Conservation (phyloP, 1,284 basidiomycete species). For the Sparassis latifolia region DNA sequence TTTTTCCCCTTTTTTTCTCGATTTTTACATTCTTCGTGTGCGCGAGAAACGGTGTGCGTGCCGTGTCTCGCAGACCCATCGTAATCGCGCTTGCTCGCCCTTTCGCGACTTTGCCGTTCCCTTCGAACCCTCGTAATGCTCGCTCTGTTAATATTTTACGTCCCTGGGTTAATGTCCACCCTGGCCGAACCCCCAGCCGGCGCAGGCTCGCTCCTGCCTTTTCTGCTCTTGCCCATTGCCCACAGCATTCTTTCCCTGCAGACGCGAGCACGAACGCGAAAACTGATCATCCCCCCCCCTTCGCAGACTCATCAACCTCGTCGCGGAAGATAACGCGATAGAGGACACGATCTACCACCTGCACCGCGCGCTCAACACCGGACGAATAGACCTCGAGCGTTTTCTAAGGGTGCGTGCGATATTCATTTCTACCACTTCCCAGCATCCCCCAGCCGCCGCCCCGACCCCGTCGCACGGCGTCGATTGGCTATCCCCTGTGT, state of each 20-base stretch:
- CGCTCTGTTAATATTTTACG: too few species aligned
- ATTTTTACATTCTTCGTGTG: too few species aligned
- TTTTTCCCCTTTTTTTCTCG: too few species aligned
- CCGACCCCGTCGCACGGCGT: constrained; percentile 11
- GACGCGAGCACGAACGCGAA: not conserved
- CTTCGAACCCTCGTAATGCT: too few species aligned
- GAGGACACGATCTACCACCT: constrained; percentile 98
- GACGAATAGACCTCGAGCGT: constrained; percentile 87
- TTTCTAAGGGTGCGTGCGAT: constrained; percentile 72
- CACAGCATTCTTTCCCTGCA: not conserved
- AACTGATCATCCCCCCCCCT: not conserved
- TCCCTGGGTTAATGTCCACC: too few species aligned
- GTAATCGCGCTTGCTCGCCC: too few species aligned
- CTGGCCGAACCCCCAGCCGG: too few species aligned
- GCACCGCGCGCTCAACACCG: constrained; percentile 87
- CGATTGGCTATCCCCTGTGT: constrained; percentile 1
- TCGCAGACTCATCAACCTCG: constrained; percentile 81
- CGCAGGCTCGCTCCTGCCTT: too few species aligned
- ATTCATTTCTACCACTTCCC: constrained; percentile 6
- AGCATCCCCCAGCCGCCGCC: constrained; percentile 1
- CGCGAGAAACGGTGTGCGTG: too few species aligned
- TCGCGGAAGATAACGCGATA: constrained; percentile 98
- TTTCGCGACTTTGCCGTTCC: too few species aligned
- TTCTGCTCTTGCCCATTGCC: not conserved
- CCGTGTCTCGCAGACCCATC: too few species aligned